phyloP scores from a whole-genome alignment of 352 stramenopile genomes.

The Pythium rhizo-oryzae region DNA sequence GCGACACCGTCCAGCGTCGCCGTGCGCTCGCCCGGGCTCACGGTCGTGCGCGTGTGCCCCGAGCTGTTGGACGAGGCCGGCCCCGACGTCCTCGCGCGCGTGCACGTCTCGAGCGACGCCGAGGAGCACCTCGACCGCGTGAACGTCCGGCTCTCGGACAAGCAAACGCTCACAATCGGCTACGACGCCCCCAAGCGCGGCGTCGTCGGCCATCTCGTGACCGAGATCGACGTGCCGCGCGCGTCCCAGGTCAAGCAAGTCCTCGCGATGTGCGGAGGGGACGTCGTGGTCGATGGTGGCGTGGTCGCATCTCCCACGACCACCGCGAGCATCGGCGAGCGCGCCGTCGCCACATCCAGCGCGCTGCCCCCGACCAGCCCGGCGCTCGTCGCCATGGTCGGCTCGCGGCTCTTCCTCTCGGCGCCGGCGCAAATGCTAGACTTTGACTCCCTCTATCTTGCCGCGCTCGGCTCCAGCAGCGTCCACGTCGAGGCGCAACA shows the following conservation, averaged over 20 bases:
- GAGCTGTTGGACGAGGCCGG: constrained; percentile 1
- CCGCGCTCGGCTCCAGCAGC: too few species aligned
- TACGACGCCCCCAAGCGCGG: neutral
- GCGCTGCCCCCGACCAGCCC: too few species aligned
- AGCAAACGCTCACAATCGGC: neutral
- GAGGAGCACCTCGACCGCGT: constrained; percentile 2
- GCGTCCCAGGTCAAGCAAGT: constrained; percentile 5
- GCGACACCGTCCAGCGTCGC: neutral
- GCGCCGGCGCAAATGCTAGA: too few species aligned
- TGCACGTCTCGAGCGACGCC: constrained; percentile 13
- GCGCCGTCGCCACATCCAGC: too few species aligned
- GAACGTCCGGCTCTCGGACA: neutral
- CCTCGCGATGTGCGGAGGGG: neutral
- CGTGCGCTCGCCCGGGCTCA: constrained; percentile 1
- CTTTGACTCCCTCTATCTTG: too few species aligned
- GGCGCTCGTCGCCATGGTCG: too few species aligned
- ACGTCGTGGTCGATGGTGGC: constrained; percentile 1
- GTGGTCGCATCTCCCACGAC: constrained; percentile 1
- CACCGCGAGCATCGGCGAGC: neutral
- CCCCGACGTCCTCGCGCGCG: neutral
- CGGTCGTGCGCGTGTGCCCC: neutral
- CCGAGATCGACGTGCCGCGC: constrained; percentile 9
- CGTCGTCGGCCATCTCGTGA: neutral
- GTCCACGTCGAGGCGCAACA: too few species aligned
- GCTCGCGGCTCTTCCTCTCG: too few species aligned